A percentile compares a stretch with the other conserved stretches of the same genome.
These are phyloP conservation scores for Microglena sp. DNA, from an alignment of 139 green algal genomes.

Conservation along the genomic window DNA sequence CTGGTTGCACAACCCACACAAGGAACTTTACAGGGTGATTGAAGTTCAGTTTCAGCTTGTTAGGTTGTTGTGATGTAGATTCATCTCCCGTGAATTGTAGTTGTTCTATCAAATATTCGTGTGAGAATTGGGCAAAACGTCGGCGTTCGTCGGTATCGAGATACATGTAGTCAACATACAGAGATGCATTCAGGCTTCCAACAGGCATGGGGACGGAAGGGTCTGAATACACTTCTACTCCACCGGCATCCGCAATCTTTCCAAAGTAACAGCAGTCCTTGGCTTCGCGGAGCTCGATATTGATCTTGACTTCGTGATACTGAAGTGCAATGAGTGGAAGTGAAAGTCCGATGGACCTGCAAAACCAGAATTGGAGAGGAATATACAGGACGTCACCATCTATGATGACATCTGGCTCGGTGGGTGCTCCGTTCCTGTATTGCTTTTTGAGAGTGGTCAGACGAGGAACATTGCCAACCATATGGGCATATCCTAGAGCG, in stretches of 20 bases:
- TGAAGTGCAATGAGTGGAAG: conserved; percentile 23
- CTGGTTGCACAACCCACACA: conserved; percentile 9
- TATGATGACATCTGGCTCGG: neutral
- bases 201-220: neutral
- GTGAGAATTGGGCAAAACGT: conserved; percentile 1
- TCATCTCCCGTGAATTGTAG: conserved; percentile 17
- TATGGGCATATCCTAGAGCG: neutral
- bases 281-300: conserved; percentile 9
- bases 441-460: neutral
- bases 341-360: conserved; percentile 8
- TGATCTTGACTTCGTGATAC: conserved; percentile 21
- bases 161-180: conserved; percentile 16
- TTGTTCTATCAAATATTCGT: conserved; percentile 22
- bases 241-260: neutral
- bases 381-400: conserved; percentile 11
- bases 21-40: conserved; percentile 19
- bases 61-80: neutral
- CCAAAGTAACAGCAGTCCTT: conserved; percentile 4
- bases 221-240: too few relatives aligned
- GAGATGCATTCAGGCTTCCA: neutral
- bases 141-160: conserved; percentile 16
- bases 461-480: conserved; percentile 14
- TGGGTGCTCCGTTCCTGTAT: neutral
- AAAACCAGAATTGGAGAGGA: conserved; percentile 21
- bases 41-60: conserved; percentile 14